These are phyloP conservation scores for Botrytis porri DNA, from an alignment of 2,329 filamentous ascomycete species.

Conservation along the genomic window DNA sequence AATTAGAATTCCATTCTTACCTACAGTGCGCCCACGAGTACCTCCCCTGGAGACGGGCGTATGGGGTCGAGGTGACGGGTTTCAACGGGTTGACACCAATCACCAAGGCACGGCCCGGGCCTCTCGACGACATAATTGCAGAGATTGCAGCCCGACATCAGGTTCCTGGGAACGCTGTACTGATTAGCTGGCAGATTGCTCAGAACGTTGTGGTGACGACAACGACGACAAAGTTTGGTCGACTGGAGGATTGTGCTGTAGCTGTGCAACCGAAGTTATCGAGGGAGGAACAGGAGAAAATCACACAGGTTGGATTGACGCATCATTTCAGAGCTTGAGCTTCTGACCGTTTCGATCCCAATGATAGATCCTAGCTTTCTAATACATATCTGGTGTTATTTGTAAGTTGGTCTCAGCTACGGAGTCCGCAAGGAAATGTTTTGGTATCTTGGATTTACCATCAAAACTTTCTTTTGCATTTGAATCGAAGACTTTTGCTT, in stretches of 20 bases:
- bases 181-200: background rate
- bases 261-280: background rate
- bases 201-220: background rate
- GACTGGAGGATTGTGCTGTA: background rate
- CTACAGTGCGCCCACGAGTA: background rate
- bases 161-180: background rate
- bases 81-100: background rate
- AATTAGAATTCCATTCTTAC: background rate
- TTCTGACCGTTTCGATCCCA: background rate
- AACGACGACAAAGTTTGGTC: background rate
- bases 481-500: background rate
- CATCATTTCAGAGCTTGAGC: background rate
- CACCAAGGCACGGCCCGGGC: background rate
- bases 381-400: background rate
- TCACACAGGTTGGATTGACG: background rate
- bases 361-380: background rate
- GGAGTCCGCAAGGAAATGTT: background rate
- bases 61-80: background rate
- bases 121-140: background rate
- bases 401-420: background rate
- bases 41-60: background rate
- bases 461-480: background rate
- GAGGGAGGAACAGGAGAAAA: background rate
- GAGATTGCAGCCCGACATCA: background rate
- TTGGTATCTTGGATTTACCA: background rate